phyloP scores from a whole-genome alignment of 768 basidiomycete genomes.

The Hirschioporus abietinus region DNA sequence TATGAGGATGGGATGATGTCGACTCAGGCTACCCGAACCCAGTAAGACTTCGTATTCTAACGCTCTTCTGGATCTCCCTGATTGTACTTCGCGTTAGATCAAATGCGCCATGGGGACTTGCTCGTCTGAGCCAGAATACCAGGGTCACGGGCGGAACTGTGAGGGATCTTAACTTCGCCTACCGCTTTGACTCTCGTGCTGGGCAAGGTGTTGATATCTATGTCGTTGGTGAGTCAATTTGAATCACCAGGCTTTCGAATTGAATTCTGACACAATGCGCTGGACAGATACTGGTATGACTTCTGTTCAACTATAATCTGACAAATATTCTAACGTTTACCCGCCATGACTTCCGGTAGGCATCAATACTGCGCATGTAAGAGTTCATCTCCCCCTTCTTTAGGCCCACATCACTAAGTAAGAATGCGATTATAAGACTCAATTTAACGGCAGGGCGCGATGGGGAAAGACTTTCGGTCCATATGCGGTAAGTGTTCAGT shows the following conservation, averaged over 20 bases:
- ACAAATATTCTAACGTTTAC: neutral
- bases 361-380: slow-evolving; percentile 19
- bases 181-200: slow-evolving; percentile 23
- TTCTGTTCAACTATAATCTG: neutral
- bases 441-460: slow-evolving; percentile 39
- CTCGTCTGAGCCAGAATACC: slow-evolving; percentile 14
- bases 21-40: slow-evolving; percentile 15
- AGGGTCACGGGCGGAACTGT: slow-evolving; percentile 11
- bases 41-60: neutral
- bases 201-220: slow-evolving; percentile 38
- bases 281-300: slow-evolving; percentile 13
- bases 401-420: neutral
- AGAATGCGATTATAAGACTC: slow-evolving; percentile 16
- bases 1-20: slow-evolving; percentile 28
- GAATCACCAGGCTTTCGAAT: neutral
- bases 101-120: slow-evolving; percentile 21
- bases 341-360: slow-evolving; percentile 11
- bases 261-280: too few relatives aligned
- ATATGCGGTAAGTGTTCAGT: slow-evolving; percentile 33
- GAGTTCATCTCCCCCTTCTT: neutral
- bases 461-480: slow-evolving; percentile 74
- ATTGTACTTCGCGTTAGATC: slow-evolving; percentile 7
- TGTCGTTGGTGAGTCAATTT: slow-evolving; percentile 28
- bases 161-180: slow-evolving; percentile 18
- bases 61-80: neutral